phyloP scores from a whole-genome alignment of 164 flowering plant species.

The Aristolochia californica region DNA sequence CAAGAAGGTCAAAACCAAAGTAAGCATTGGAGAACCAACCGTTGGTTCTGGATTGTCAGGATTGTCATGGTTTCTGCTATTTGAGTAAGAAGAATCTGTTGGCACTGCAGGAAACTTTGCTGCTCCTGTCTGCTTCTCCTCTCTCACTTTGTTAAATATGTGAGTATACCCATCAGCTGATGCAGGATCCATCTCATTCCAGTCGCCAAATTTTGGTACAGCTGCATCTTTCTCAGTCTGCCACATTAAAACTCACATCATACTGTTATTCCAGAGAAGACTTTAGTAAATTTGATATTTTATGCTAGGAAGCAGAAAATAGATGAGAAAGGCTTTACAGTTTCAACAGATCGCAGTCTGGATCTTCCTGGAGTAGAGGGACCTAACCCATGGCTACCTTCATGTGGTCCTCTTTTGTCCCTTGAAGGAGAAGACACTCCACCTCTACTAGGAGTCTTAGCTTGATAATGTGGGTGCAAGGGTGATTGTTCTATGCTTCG shows the following conservation, averaged over 20 bases:
- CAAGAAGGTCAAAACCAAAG: background rate
- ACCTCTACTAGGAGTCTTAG: conserved; percentile 22
- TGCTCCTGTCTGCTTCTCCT: conserved; percentile 49
- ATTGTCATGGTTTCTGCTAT: conserved; percentile 5
- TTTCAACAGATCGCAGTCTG: conserved; percentile 25
- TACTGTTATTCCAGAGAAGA: background rate
- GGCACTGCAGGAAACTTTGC: conserved; percentile 10
- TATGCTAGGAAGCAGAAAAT: background rate
- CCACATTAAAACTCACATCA: conserved; percentile 5
- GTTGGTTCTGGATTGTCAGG: background rate
- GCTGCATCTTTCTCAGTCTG: conserved; percentile 68
- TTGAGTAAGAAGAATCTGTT: conserved; percentile 12
- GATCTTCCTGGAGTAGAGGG: conserved; percentile 42
- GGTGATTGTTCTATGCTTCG: conserved; percentile 39
- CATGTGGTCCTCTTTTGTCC: conserved; percentile 35
- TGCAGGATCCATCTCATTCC: conserved; percentile 76
- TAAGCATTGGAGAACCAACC: background rate
- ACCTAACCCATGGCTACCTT: conserved; percentile 28
- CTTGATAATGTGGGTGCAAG: conserved; percentile 26
- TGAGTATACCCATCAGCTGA: conserved; percentile 70
- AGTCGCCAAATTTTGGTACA: conserved; percentile 78
- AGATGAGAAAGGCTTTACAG: conserved; percentile 19
- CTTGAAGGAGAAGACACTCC: conserved; percentile 32
- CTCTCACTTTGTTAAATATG: conserved; percentile 64
- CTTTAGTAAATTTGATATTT: background rate